Conservation (phyloP, 139 green algal genomes). For the Coccomyxa sp. region DNA sequence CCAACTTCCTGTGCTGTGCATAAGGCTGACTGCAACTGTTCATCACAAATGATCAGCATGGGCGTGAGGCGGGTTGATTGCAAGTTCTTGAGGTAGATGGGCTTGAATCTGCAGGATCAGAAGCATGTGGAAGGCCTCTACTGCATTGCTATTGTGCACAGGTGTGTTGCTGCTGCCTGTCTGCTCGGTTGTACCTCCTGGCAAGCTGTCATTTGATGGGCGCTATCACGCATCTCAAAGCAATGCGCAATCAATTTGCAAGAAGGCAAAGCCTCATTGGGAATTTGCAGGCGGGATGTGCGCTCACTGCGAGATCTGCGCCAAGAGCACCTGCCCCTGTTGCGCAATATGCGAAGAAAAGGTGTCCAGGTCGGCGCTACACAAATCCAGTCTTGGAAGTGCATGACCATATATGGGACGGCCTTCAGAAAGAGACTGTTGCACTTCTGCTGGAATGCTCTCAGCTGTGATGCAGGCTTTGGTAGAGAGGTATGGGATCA, state of each 20-base stretch:
- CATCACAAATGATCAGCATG: not conserved
- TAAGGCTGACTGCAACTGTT: not conserved
- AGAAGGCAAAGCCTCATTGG: not conserved
- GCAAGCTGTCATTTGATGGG: not conserved
- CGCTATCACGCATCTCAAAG: not conserved
- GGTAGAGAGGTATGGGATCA: conserved; percentile 30
- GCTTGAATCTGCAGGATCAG: conserved; percentile 16
- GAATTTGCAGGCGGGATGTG: conserved; percentile 28
- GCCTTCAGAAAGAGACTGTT: not conserved
- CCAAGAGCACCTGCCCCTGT: conserved; percentile 38
- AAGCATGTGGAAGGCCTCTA: conserved; percentile 40
- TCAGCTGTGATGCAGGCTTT: conserved; percentile 31
- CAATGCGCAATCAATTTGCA: not conserved
- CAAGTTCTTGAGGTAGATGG: too few species aligned
- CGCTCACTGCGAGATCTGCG: conserved; percentile 35
- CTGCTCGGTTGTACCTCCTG: not conserved
- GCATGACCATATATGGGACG: not conserved
- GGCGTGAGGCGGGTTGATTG: too few species aligned
- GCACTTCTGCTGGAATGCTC: not conserved
- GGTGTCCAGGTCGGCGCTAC: conserved; percentile 12
- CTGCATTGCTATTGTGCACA: conserved; percentile 46
- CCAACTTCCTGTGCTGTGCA: not conserved
- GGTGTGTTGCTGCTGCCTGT: not conserved
- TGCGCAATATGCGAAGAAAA: conserved; percentile 42
- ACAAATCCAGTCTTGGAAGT: not conserved